These are phyloP conservation scores for Sorghum bicolor DNA, from an alignment of 176 grass and related monocot species.

Conservation along the genomic window Sorghum_bicolor_NCBIv3 NC_012876.2:15218001-15218500, in stretches of 20 bases:
- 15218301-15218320: too few relatives aligned
- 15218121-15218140: background rate
- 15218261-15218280: background rate
- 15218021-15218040: background rate
- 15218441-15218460: background rate
- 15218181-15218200: background rate
- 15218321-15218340: too few relatives aligned
- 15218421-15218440: background rate
- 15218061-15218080: background rate
- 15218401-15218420: background rate
- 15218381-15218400: too few relatives aligned
- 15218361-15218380: too few relatives aligned
- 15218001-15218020: background rate
- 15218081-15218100: constrained; percentile 14
- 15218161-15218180: background rate
- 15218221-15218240: background rate
- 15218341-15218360: too few relatives aligned
- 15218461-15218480: background rate
- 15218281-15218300: background rate
- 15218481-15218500: too few relatives aligned
- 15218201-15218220: background rate
- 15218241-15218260: background rate
- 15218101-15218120: constrained; percentile 9
- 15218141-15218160: constrained; percentile 16
- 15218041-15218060: background rate